phyloP scores from a whole-genome alignment of 768 basidiomycete genomes.

The Pisolithus orientalis region DNA sequence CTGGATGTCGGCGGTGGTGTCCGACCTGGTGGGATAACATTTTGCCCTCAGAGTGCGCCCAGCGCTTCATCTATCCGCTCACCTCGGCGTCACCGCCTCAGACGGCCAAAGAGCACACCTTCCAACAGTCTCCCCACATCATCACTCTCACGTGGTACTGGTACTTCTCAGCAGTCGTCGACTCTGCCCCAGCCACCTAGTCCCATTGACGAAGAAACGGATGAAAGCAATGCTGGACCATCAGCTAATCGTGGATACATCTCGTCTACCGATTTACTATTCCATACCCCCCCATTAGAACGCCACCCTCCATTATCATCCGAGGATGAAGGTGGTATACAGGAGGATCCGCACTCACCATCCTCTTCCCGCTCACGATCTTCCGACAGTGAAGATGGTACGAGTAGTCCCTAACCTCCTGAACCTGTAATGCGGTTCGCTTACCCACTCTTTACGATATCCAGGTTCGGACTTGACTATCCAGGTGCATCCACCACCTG shows the following conservation, averaged over 20 bases:
- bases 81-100: constrained; percentile 54
- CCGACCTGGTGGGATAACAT: constrained; percentile 32
- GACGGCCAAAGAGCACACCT: constrained; percentile 40
- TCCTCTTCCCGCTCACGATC: constrained; percentile 53
- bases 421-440: constrained; percentile 57
- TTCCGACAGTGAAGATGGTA: constrained; percentile 51
- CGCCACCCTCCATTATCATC: constrained; percentile 42
- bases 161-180: constrained; percentile 44
- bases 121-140: constrained; percentile 41
- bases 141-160: constrained; percentile 59
- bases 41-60: constrained; percentile 38
- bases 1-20: constrained; percentile 68
- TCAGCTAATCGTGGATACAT: constrained; percentile 48
- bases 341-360: constrained; percentile 23
- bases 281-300: constrained; percentile 43
- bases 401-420: constrained; percentile 71
- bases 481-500: constrained; percentile 71
- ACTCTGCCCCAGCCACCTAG: constrained; percentile 64
- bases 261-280: constrained; percentile 59
- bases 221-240: constrained; percentile 43
- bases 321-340: constrained; percentile 17
- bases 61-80: constrained; percentile 39
- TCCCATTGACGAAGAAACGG: constrained; percentile 63
- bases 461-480: constrained; percentile 63
- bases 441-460: constrained; percentile 60